Percentiles rank a stretch among this genome's conserved stretches.
phyloP scores from a whole-genome alignment of 2,329 filamentous ascomycete species.

The Hansfordia pulvinata region DNA sequence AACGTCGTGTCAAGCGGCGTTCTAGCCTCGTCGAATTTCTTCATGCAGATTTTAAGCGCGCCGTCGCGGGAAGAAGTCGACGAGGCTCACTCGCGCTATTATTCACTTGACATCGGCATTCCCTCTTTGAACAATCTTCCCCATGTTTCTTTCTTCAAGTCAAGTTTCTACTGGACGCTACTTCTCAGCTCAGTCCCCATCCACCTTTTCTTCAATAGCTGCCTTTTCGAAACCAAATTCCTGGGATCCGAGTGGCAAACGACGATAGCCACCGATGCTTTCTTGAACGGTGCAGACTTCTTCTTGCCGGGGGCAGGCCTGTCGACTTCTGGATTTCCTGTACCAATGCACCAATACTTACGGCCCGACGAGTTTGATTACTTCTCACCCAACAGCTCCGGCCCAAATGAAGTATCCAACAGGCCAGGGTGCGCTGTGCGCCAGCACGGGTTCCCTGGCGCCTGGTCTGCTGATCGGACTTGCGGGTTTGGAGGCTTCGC shows the following conservation, averaged over 20 bases:
- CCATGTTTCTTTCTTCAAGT: slow-evolving; percentile 1
- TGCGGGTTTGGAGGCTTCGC: no score
- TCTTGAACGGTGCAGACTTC: slow-evolving; percentile 1
- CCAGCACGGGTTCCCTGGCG: no score
- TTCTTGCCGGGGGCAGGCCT: slow-evolving; percentile 2
- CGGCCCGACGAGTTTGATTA: no score
- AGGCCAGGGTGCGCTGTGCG: no score
- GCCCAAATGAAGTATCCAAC: no score
- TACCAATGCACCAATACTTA: no score
- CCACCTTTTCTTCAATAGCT: slow-evolving; percentile 4
- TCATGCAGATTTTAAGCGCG: slow-evolving; percentile 7
- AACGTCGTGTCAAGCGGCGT: slow-evolving; percentile 3
- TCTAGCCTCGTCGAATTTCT: slow-evolving; percentile 7
- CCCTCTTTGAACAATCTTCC: slow-evolving; percentile 21
- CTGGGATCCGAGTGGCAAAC: background rate
- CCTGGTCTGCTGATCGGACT: no score
- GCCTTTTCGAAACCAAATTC: slow-evolving; percentile 2
- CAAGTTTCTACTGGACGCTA: slow-evolving; percentile 1
- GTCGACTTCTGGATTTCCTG: no score
- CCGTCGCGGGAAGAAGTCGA: slow-evolving; percentile 13
- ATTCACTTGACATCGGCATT: slow-evolving; percentile 27
- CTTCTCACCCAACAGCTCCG: no score
- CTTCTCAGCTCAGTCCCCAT: slow-evolving; percentile 4
- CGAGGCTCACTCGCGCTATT: slow-evolving; percentile 21
- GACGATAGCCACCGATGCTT: slow-evolving; percentile 4